phyloP scores from a whole-genome alignment of 768 basidiomycete genomes.

The Calvatia gigantea region DNA sequence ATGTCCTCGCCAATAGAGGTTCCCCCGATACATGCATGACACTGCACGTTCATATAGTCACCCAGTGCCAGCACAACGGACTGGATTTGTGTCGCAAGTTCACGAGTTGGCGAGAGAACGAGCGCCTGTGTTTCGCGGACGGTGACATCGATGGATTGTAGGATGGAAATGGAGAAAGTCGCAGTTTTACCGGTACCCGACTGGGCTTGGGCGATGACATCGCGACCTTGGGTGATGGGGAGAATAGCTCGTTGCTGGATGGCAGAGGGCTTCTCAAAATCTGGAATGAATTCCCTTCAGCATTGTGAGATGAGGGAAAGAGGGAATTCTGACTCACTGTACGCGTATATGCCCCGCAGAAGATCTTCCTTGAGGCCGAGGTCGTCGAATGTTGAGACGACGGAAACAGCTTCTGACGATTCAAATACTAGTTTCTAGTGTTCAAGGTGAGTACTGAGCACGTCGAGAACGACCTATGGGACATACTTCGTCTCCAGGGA shows the following conservation, averaged over 20 bases:
- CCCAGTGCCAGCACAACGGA: constrained; percentile 94
- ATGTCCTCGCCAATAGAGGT: constrained; percentile 98
- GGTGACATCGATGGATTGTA: constrained; percentile 95
- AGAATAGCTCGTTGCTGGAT: constrained; percentile 98
- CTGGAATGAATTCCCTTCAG: constrained; percentile 25
- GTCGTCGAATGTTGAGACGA: constrained; percentile 88
- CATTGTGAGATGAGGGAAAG: not conserved
- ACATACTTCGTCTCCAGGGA: constrained; percentile 79
- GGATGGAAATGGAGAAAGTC: constrained; percentile 96
- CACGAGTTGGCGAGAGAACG: constrained; percentile 96
- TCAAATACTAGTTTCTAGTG: constrained; percentile 88
- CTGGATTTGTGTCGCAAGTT: constrained; percentile 98
- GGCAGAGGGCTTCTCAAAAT: constrained; percentile 97
- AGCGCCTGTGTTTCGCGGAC: constrained; percentile 95
- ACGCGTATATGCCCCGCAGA: constrained; percentile 95
- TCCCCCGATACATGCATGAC: constrained; percentile 97
- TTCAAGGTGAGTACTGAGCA: constrained; percentile 3
- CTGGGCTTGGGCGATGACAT: constrained; percentile 99
- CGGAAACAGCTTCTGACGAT: constrained; percentile 88
- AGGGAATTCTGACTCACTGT: constrained; percentile 56
- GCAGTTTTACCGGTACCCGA: constrained; percentile 99
- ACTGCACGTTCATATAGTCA: constrained; percentile 99
- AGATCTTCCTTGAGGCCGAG: constrained; percentile 93
- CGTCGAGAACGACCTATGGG: constrained; percentile 17
- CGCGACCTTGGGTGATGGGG: constrained; percentile 91